Conservation (phyloP, 495 filamentous ascomycete genomes). For the Aspergillus sparsus region DNA sequence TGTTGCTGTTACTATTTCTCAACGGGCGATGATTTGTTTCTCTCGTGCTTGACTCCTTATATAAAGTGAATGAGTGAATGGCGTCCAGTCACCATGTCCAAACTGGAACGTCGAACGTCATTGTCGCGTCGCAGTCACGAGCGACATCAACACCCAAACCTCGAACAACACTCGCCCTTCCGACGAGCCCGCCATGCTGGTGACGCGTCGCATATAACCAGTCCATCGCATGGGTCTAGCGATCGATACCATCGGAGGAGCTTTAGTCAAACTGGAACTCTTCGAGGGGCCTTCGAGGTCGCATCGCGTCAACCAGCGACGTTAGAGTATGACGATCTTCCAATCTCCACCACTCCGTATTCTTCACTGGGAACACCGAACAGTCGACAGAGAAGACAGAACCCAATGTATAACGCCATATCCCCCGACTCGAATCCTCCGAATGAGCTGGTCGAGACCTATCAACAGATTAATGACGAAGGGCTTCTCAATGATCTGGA, state of each 20-base stretch:
- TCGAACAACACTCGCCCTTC: conserved; percentile 34
- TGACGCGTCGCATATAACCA: conserved; percentile 34
- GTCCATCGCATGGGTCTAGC: conserved; percentile 32
- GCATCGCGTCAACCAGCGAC: conserved; percentile 29
- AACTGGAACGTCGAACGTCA: conserved; percentile 26
- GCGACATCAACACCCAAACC: conserved; percentile 24
- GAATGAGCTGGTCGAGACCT: conserved; percentile 44
- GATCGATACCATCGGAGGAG: conserved; percentile 30
- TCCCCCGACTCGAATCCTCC: conserved; percentile 44
- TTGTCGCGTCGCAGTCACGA: conserved; percentile 36
- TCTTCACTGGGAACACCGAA: conserved; percentile 13
- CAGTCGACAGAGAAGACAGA: conserved; percentile 20
- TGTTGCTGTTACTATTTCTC: background rate
- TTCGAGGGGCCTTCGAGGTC: conserved; percentile 40
- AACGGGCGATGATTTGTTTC: background rate
- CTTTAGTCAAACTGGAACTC: conserved; percentile 39
- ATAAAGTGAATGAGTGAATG: conserved; percentile 8
- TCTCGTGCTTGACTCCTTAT: background rate
- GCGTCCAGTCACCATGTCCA: conserved; percentile 27
- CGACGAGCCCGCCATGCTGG: conserved; percentile 37
- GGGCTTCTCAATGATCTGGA: conserved; percentile 41
- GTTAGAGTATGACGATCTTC: conserved; percentile 25
- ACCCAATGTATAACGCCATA: conserved; percentile 5
- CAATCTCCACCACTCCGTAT: conserved; percentile 9
- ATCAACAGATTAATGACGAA: conserved; percentile 49